Percentiles rank a stretch among this genome's conserved stretches.
Evolutionary conservation across 1,284 basidiomycete species (phyloP).

Genomic region (Agroathelia rolfsii): DNA sequence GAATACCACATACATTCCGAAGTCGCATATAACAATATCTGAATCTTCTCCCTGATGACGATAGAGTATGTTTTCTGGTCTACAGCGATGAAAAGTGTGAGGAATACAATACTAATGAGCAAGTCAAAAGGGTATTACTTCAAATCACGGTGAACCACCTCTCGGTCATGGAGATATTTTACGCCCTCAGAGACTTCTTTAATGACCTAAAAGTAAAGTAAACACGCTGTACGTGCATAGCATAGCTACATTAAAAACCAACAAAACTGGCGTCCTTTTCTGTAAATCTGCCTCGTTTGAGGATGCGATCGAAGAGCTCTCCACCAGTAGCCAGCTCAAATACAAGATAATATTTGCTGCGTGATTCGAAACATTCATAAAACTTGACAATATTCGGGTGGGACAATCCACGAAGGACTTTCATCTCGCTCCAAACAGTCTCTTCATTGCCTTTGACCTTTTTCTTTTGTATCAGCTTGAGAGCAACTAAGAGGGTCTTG

Average conservation of each 20-base stretch:
- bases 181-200: conserved; percentile 74
- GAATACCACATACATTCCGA: conserved; percentile 72
- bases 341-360: conserved; percentile 83
- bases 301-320: conserved; percentile 81
- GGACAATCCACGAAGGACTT: conserved; percentile 76
- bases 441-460: conserved; percentile 83
- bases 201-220: conserved; percentile 47
- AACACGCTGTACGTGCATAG: neutral
- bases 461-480: conserved; percentile 87
- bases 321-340: conserved; percentile 90
- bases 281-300: conserved; percentile 79
- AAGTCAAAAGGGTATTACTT: conserved; percentile 46
- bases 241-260: conserved; percentile 1
- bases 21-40: conserved; percentile 88
- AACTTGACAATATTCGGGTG: conserved; percentile 91
- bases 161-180: conserved; percentile 74
- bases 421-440: conserved; percentile 85
- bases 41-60: conserved; percentile 65
- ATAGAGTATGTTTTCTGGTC: conserved; percentile 92
- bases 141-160: conserved; percentile 88
- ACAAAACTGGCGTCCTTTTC: conserved; percentile 78
- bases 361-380: conserved; percentile 88
- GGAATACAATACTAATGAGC: conserved; percentile 1
- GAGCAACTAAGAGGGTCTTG: no score
- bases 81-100: no score